Percentiles rank a stretch among this genome's conserved stretches.
Evolutionary conservation across 345 rosid species (phyloP).

Genomic region (Gossypium herbaceum): DNA sequence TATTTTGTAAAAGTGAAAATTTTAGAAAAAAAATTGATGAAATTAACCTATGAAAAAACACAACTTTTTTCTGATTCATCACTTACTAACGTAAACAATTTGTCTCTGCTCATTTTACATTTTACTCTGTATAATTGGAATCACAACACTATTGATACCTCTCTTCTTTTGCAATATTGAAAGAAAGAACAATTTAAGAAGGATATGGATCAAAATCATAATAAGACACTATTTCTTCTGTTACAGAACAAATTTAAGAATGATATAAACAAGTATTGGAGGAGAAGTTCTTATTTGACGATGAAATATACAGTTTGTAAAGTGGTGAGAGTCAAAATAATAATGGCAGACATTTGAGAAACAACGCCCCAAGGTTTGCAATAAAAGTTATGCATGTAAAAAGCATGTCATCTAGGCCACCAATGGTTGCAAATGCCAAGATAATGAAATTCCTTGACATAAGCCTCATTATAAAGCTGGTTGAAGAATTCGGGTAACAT

Average conservation of each 20-base stretch:
- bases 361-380: constrained; percentile 8
- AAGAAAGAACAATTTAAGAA: no score
- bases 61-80: no score
- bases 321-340: background rate
- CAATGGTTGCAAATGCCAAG: background rate
- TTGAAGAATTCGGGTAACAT: constrained; percentile 11
- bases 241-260: background rate
- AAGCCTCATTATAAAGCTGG: background rate
- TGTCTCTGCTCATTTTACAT: no score
- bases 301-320: background rate
- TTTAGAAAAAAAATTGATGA: no score
- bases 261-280: background rate
- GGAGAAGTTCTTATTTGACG: background rate
- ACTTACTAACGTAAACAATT: no score
- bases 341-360: background rate
- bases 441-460: background rate
- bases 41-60: no score
- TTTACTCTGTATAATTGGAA: no score
- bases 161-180: no score
- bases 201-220: background rate
- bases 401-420: constrained; percentile 4
- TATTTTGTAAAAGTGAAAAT: no score
- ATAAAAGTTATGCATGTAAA: background rate
- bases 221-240: background rate
- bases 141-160: no score